Base-by-base conservation (phyloP, 1,284 basidiomycete genomes). In the Rhodotorula sp. region DNA sequence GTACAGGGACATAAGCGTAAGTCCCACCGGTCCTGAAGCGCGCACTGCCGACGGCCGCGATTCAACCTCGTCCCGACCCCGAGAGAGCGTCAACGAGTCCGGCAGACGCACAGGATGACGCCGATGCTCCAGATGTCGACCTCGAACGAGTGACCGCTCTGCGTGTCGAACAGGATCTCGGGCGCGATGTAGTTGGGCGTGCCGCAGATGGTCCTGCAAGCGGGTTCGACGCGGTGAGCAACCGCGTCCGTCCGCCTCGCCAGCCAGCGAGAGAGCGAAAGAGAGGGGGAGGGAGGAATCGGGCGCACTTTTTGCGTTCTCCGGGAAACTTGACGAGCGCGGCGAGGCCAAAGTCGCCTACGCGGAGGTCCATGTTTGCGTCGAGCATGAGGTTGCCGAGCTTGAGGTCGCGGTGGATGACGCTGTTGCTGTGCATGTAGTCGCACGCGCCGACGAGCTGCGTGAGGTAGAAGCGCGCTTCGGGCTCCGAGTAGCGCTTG, bases 161-260 rank as follows among this genome's bases (percentile, higher is more conserved):
- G 92, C 56, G 91, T 92, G 81, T 97, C 94, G 81, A 97, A 98
- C 71, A 99, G 84, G 48, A 99, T 94, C 81, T 99, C 96, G 0
- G 96, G 97, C 0, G 97, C 97, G 77, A 99, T 98, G 81, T 99
- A 98, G 81, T 99, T 98, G 2, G 96, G 97, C 2, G 96, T 99
- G 10, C 96, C 97, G 78, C 96, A 98, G 61, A 98, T 96, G 0
- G 96, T 99, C 79, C 85, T 87, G 72, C 41, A 3, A 41, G 42
- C 41, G n/a, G 34, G 57, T 61, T 25, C 23, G 42, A 53, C 56
- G 55, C 54, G 52, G 46, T 34, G 58, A 68, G 27, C 27, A 46
- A 25, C 13, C 16, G 4, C 53, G 25, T 2, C 25, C 25, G 17
- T 2, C 7, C 48, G 19, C 23, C 48, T 21, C 48, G 48, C 17